These are phyloP conservation scores for Aspergillus taichungensis DNA, from an alignment of 495 filamentous ascomycete genomes.

Conservation along the genomic window DNA sequence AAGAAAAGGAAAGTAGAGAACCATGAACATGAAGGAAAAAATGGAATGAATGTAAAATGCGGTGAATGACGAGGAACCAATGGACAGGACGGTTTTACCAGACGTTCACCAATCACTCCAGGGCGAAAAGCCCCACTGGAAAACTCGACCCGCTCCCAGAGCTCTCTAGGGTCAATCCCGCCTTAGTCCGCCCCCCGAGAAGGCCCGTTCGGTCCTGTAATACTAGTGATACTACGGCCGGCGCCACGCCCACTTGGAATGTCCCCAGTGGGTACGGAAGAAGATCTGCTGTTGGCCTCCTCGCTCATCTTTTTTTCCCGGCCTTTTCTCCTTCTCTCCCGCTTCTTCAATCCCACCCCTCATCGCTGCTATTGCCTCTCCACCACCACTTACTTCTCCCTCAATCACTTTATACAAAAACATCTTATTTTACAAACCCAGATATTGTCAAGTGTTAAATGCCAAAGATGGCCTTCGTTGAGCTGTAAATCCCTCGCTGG, in stretches of 20 bases:
- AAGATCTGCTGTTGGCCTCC: too few relatives aligned
- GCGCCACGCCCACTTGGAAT: too few relatives aligned
- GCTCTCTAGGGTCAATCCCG: constrained; percentile 8
- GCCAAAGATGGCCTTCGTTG: constrained; percentile 76
- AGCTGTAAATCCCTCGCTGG: constrained; percentile 89
- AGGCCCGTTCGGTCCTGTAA: too few relatives aligned
- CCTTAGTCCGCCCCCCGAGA: constrained; percentile 3
- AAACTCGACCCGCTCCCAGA: constrained; percentile 22
- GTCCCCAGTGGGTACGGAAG: too few relatives aligned
- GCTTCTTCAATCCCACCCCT: constrained; percentile 14
- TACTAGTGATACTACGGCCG: too few relatives aligned
- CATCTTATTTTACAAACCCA: constrained; percentile 21
- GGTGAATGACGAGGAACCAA: constrained; percentile 31
- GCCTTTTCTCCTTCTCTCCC: constrained; percentile 5
- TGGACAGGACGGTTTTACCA: constrained; percentile 13
- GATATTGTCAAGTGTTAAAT: constrained; percentile 80
- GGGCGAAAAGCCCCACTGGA: constrained; percentile 10
- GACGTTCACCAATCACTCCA: constrained; percentile 18
- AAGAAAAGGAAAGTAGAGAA: constrained; percentile 1
- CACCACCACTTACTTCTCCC: constrained; percentile 15
- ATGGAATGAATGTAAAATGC: constrained; percentile 24
- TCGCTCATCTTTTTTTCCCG: constrained; percentile 7
- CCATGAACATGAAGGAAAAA: neutral
- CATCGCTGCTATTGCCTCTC: constrained; percentile 26
- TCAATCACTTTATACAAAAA: constrained; percentile 23